Percentiles rank a stretch among this genome's conserved stretches.
These are phyloP conservation scores for Ramichloridium luteum DNA, from an alignment of 2,329 filamentous ascomycete genomes.

Conservation along the genomic window DNA sequence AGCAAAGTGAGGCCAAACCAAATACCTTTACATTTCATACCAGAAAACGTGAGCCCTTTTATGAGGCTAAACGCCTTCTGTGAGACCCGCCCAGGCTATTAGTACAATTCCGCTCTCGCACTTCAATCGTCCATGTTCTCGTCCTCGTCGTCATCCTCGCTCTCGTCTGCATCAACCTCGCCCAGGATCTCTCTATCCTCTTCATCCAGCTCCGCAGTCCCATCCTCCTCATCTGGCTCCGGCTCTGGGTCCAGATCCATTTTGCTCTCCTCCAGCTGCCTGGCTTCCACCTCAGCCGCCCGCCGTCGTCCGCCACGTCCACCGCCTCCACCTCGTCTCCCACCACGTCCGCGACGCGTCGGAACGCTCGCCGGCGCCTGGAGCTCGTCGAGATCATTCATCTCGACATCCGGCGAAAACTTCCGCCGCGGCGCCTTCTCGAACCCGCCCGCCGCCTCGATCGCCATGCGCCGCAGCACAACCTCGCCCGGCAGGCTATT, in stretches of 20 bases:
- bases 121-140: constrained; percentile 7
- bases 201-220: constrained; percentile 24
- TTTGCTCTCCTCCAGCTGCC: constrained; percentile 10
- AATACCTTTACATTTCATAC: no score
- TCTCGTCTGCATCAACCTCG: constrained; percentile 26
- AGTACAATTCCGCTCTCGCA: no score
- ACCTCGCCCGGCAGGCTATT: constrained; percentile 19
- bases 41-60: no score
- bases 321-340: constrained; percentile 8
- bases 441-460: constrained; percentile 9
- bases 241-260: constrained; percentile 16
- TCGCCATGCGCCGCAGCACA: constrained; percentile 16
- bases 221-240: constrained; percentile 16
- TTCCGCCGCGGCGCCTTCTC: constrained; percentile 3
- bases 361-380: constrained; percentile 2
- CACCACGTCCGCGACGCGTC: constrained; percentile 11
- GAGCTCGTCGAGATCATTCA: constrained; percentile 1
- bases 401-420: constrained; percentile 9
- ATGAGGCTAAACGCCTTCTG: no score
- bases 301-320: constrained; percentile 8
- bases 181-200: constrained; percentile 27
- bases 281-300: constrained; percentile 10
- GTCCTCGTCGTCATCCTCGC: constrained; percentile 25
- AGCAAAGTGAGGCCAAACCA: no score
- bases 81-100: no score